These are phyloP conservation scores for Cucumis hystrix DNA, from an alignment of 306 rosid genomes.

Conservation along the genomic window DNA sequence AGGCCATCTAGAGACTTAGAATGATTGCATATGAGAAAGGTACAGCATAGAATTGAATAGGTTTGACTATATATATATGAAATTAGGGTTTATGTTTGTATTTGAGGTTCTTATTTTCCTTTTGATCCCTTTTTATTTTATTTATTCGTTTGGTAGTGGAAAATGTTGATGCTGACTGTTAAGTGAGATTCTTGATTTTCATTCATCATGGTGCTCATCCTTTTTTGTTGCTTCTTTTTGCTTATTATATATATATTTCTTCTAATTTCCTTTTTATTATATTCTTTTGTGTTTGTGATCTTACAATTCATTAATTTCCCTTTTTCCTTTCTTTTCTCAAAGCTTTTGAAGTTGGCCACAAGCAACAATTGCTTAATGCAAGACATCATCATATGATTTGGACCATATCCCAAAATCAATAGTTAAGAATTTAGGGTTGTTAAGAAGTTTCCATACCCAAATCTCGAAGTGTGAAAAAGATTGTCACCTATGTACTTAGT, in stretches of 20 bases:
- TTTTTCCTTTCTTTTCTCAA: neutral
- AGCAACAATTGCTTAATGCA: neutral
- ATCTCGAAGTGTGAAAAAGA: neutral
- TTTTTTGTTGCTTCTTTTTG: neutral
- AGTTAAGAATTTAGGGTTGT: neutral
- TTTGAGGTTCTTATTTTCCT: neutral
- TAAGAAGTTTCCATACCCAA: neutral
- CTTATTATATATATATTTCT: neutral
- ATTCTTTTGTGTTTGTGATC: neutral
- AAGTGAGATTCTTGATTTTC: neutral
- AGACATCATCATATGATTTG: neutral
- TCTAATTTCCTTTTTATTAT: neutral
- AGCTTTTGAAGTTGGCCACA: neutral
- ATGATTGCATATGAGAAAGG: conserved; percentile 3
- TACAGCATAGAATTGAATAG: neutral
- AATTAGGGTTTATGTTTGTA: neutral
- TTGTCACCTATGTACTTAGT: neutral
- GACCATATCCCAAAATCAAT: neutral
- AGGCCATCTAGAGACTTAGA: neutral
- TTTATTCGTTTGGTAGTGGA: neutral
- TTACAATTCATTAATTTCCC: neutral
- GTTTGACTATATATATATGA: neutral
- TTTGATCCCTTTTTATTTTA: neutral
- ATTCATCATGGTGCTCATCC: neutral
- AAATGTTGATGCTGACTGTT: neutral